Evolutionary conservation across 495 filamentous ascomycete genomes (phyloP), one percentile per base, ranked within the genome.

Genomic region (Hyaloscypha finlandica): DNA sequence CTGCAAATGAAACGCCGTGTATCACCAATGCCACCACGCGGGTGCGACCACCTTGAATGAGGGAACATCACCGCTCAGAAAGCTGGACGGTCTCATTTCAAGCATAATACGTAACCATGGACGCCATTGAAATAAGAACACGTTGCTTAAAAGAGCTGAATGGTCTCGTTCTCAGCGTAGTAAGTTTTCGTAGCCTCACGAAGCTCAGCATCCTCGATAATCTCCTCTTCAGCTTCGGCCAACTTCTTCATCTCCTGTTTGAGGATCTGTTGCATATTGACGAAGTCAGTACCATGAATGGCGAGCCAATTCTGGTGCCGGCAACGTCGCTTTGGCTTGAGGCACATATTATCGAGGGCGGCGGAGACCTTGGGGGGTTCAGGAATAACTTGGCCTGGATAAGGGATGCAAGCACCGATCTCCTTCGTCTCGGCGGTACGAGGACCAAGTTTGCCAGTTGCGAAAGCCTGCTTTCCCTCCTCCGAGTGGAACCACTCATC

Each of bases 401-500:
- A 59, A 19, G 63, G 66, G 20, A 61, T 51, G 45, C 19, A 33
- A 30, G 62, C 60, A 22, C 39, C 52, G 37, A 66, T 59, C 14
- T n/a, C 5, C 29, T 61, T 59, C 2, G 66, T 72, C 30, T 69
- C 66, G 29, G 31, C 31, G 3, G 66, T 69, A 8, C 70, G 67
- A 25, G 70, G 67, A 55, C 70, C 70, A 58, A 72, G 66, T n/a
- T 51, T 45, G 25, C 61, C 64, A 22, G 70, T 70, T 20, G 30
- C 45, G 29, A 69, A 68, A 14, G 70, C 70, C 8, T n/a, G 33
- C 33, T 64, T 76, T 14, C 76, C 77, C 11, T 63, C 65, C n/a
- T 63, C 63, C 16, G 69, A 68, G 11, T 73, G 60, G 2, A 71
- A 63, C 78, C 79, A 83, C 4, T 12, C 19, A 1, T 65, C 79